Evolutionary conservation across 2,329 filamentous ascomycete species (phyloP).

Genomic region (Aureobasidium sp.): DNA sequence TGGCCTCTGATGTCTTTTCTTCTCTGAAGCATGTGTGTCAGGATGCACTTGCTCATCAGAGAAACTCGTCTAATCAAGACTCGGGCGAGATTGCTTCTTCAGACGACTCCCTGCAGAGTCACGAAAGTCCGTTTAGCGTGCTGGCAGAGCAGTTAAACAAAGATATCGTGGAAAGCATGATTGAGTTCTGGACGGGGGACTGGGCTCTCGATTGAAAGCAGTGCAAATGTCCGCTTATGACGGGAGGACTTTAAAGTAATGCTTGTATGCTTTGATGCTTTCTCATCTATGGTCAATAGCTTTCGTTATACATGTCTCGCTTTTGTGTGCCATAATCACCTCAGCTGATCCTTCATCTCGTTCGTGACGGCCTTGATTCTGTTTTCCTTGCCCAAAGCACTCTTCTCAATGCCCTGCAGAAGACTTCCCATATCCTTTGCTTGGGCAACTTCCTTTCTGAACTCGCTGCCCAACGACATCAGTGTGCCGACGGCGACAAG

Average conservation of each 20-base stretch:
- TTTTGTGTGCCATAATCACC: slow-evolving; percentile 2
- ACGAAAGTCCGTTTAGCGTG: slow-evolving; percentile 20
- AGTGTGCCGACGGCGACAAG: slow-evolving; percentile 80
- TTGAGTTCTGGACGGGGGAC: slow-evolving; percentile 35
- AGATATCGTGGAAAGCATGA: slow-evolving; percentile 25
- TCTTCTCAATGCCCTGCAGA: slow-evolving; percentile 40
- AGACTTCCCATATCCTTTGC: slow-evolving; percentile 51
- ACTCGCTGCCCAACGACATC: slow-evolving; percentile 53
- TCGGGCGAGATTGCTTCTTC: background rate
- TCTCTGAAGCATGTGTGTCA: slow-evolving; percentile 21
- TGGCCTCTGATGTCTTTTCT: slow-evolving; percentile 24
- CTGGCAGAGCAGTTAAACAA: slow-evolving; percentile 31
- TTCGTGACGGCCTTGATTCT: slow-evolving; percentile 52
- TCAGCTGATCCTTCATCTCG: slow-evolving; percentile 50
- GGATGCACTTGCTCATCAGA: background rate
- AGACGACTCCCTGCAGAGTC: background rate
- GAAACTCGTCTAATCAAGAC: background rate
- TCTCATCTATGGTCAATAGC: slow-evolving; percentile 4
- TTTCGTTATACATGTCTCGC: slow-evolving; percentile 5
- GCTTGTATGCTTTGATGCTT: background rate
- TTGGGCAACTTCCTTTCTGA: slow-evolving; percentile 52
- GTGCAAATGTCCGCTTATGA: background rate
- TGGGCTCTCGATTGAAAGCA: slow-evolving; percentile 22
- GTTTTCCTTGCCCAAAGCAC: slow-evolving; percentile 51
- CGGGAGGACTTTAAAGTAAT: background rate